Evolutionary conservation across 768 basidiomycete genomes (phyloP), one percentile per base, ranked within the genome.

Genomic region (Fomitopsis pulvina): DNA sequence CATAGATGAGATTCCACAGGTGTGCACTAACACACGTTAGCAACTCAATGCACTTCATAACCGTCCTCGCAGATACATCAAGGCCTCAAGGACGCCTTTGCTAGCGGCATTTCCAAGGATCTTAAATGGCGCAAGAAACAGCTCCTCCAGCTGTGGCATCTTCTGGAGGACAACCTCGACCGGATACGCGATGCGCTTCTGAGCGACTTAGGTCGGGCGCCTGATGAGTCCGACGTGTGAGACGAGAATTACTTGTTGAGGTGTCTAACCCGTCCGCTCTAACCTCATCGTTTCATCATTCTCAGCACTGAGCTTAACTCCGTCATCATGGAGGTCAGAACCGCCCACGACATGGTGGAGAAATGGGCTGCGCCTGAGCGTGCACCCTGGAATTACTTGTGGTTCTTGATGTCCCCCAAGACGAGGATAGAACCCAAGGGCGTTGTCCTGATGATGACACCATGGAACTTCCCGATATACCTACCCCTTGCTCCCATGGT

Each of bases 401-500:
- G 72, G 58, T 69, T 68, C 8, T 66, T 78, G 0, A 78, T 87
- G 73, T 69, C 72, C 6, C 86, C 87, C 2, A 70, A 75, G 11
- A 72, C 87, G 3, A 72, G 78, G 51, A 85, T 87, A 57, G 85
- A 87, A 57, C 73, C 90, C 32, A 92, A 91, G 63, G 87, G 87
- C 2, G 75, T 81, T 24, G 75, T 84, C 0, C 68, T 87, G 46
- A 76, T 86, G 57, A 84, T 89, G 51, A 73, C 71, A 28, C 84
- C 85, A 0, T 88, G 85, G 74, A 88, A 87, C 63, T 88, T 83
- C 57, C 87, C 86, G 0, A 51, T 87, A 10, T 83, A 73, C 71
- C 63, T 85, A 45, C 63, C 74, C 0, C 30, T 87, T 7, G 68
- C 71, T 0, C 84, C 85, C 11, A 52, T 91, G 54, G 84, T 84